Evolutionary conservation across 1,139 yeast genomes (phyloP).

Genomic region (Magnusiomyces ingens): DNA sequence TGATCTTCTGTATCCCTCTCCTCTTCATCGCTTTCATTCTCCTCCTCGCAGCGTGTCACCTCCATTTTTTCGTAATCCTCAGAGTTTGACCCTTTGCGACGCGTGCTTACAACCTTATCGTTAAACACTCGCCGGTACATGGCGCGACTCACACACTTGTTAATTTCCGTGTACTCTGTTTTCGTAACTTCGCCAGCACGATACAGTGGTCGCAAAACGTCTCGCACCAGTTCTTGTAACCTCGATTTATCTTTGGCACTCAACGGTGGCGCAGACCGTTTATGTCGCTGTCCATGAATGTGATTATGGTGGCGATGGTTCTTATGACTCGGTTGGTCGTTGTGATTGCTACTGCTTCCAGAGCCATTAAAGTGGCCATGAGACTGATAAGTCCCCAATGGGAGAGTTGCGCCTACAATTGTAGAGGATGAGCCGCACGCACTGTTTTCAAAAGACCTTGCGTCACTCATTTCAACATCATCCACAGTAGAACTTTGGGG

Average conservation of each 20-base stretch:
- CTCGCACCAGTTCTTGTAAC: constrained; percentile 50
- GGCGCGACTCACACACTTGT: constrained; percentile 39
- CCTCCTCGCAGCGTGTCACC: constrained; percentile 1
- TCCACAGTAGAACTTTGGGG: too few species aligned
- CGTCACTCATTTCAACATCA: too few species aligned
- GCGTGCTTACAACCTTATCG: constrained; percentile 5
- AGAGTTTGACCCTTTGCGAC: background rate
- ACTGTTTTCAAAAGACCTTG: too few species aligned
- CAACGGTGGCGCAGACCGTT: background rate
- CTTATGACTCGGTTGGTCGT: too few species aligned
- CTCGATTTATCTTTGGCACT: background rate
- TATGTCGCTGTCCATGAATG: background rate
- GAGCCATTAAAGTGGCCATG: too few species aligned
- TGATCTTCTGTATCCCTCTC: background rate
- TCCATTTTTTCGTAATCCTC: background rate
- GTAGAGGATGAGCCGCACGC: too few species aligned
- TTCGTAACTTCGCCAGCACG: constrained; percentile 35
- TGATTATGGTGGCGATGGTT: too few species aligned
- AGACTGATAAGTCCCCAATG: too few species aligned
- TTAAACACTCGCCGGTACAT: constrained; percentile 33
- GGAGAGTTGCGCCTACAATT: too few species aligned
- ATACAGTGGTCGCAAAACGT: constrained; percentile 45
- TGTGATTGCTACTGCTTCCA: too few species aligned
- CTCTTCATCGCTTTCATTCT: constrained; percentile 8
- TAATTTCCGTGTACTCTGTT: constrained; percentile 43